Base-by-base conservation (phyloP, 768 basidiomycete genomes). In the Podaxis sp. region DNA sequence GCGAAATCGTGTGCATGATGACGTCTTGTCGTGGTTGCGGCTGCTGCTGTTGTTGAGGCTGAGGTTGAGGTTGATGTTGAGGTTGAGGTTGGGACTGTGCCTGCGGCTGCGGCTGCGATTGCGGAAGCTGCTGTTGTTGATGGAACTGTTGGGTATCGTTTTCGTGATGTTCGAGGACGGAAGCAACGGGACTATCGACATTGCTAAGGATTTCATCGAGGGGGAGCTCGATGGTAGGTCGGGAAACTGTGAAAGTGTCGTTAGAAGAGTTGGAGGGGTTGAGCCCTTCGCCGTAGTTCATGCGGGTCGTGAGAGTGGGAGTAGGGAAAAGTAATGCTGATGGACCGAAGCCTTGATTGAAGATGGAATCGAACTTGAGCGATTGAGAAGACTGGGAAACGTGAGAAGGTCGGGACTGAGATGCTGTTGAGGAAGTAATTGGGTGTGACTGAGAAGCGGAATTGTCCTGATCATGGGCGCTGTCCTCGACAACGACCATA, bases 181-280 rank as follows among this genome's bases (percentile, higher is more conserved):
- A 67, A 22, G 66, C 57, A 22, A 71, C 73, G 49, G 68, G 61
- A 19, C 73, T 65, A 28, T 80, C 86, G 68, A 80, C 78, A 58
- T 75, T 75, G 65, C 82, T 80, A 64, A 94, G 82, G 63, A 94
- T 80, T 65, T 95, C 92, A 67, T 95, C 92, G n/a, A 94, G 83
- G 4, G 89, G 88, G 28, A 93, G 84, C 71, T 94, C 92, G 69
- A 93, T 93, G 48, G 93, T 93, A 0, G 92, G 93, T 11, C 92
- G 86, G 8, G 77, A 72, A 65, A 93, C 86, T 73, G 82, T 82
- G 69, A 92, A 83, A 38, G 80, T 76, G 61, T 85, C 82, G 24
- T 83, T 77, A 62, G 72, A 69, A 19, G 77, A 70, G 44, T 75
- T 74, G 65, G 78, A 75, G 63, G 77, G 70, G 69, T 76, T 83